These are phyloP conservation scores for Trebouxia sp. DNA, from an alignment of 139 green algal genomes.

Conservation along the genomic window DNA sequence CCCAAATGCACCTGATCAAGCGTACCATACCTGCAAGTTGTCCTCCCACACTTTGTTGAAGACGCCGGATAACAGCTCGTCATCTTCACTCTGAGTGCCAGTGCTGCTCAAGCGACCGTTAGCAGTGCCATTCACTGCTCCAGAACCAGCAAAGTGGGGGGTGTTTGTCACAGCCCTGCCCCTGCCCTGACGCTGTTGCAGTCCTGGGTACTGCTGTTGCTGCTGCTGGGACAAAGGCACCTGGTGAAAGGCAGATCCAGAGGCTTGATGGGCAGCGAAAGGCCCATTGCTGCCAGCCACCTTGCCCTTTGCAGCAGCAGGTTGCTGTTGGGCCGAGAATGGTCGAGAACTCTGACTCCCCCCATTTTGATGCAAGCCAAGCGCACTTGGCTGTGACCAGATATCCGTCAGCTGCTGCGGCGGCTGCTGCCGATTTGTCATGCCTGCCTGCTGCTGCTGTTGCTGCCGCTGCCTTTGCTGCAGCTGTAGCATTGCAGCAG, in stretches of 20 bases:
- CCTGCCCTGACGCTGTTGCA: slow-evolving; percentile 2
- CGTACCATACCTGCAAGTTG: background rate
- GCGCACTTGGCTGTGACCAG: background rate
- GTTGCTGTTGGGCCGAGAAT: slow-evolving; percentile 1
- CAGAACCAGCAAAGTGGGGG: background rate
- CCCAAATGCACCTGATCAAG: background rate
- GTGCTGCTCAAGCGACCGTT: background rate
- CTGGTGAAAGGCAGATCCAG: slow-evolving; percentile 17
- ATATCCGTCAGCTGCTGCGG: slow-evolving; percentile 8
- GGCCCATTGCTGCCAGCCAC: background rate
- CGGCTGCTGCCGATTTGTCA: too few species aligned
- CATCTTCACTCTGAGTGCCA: slow-evolving; percentile 12
- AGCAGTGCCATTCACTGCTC: background rate
- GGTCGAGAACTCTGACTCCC: background rate
- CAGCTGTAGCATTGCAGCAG: too few species aligned
- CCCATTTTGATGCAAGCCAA: background rate
- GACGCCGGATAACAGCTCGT: slow-evolving; percentile 8
- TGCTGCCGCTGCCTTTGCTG: background rate
- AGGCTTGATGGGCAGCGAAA: background rate
- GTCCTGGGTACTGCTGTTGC: background rate
- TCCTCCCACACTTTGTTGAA: slow-evolving; percentile 9
- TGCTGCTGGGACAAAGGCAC: background rate
- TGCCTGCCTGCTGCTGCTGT: background rate
- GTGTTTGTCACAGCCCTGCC: background rate
- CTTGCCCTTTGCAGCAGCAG: background rate